A percentile compares a stretch with the other conserved stretches of the same genome.
Conservation (phyloP, 257 asterid species). For the Scutellaria barbata region DNA sequence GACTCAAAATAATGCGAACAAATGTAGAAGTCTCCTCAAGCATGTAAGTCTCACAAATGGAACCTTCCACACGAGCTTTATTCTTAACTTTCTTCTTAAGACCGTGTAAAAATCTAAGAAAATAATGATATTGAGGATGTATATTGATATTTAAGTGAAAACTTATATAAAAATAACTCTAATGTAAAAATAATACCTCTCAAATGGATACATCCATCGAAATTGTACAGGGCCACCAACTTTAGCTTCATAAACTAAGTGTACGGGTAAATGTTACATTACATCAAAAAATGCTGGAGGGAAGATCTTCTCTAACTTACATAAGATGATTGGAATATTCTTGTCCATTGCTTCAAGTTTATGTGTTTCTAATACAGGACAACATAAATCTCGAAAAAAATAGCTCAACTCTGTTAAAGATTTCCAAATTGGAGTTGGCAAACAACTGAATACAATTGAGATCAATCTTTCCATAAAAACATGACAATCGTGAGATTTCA, state of each 20-base stretch:
- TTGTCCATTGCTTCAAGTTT: too few relatives aligned
- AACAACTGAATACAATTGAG: too few relatives aligned
- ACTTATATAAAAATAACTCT: not conserved
- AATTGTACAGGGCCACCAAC: too few relatives aligned
- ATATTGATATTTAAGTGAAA: too few relatives aligned
- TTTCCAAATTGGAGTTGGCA: not conserved
- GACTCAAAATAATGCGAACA: not conserved
- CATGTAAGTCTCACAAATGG: not conserved
- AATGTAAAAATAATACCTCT: not conserved
- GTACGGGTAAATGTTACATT: too few relatives aligned
- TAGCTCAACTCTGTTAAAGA: not conserved
- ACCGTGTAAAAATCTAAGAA: not conserved
- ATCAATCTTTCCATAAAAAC: not conserved
- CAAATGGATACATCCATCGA: slow-evolving; percentile 3
- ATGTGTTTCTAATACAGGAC: not conserved
- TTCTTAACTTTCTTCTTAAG: not conserved
- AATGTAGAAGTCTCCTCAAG: not conserved
- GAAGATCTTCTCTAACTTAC: too few relatives aligned
- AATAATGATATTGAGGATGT: too few relatives aligned
- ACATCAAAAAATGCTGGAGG: too few relatives aligned
- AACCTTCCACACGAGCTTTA: slow-evolving; percentile 1
- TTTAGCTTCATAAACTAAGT: not conserved
- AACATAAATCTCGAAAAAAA: not conserved
- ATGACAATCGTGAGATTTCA: not conserved
- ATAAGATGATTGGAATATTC: too few relatives aligned